phyloP scores from a whole-genome alignment of 2,329 filamentous ascomycete genomes.

The Orbilia brochopaga region DNA sequence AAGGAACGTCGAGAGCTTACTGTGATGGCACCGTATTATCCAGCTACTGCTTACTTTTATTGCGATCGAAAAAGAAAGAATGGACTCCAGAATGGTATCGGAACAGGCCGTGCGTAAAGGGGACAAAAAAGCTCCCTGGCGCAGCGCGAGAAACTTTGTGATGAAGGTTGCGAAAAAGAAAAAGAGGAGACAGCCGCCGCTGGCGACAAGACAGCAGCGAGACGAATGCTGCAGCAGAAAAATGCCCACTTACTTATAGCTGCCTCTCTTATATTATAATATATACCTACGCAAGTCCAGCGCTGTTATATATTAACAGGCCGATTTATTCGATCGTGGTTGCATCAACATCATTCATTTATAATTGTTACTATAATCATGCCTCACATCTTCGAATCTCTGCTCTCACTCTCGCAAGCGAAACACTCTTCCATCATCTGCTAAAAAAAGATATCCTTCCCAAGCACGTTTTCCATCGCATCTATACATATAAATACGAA shows the following conservation, averaged over 20 bases:
- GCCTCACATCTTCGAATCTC: too few species aligned
- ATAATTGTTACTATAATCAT: too few species aligned
- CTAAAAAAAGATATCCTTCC: too few species aligned
- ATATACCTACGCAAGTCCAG: neutral
- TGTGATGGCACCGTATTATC: neutral
- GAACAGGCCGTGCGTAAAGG: neutral
- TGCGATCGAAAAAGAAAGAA: too few species aligned
- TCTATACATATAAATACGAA: neutral
- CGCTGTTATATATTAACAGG: neutral
- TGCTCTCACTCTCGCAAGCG: neutral
- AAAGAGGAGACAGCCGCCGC: neutral
- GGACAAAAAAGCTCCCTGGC: neutral
- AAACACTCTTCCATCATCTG: conserved; percentile 4
- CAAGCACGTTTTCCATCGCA: neutral
- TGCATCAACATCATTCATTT: too few species aligned
- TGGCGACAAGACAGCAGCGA: conserved; percentile 17
- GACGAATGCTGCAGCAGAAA: conserved; percentile 21
- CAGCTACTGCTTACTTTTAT: neutral
- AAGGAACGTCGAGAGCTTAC: neutral
- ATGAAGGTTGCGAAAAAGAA: neutral
- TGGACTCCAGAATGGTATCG: neutral
- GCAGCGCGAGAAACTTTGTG: neutral
- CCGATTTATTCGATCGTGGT: neutral
- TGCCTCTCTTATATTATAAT: neutral
- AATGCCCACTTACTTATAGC: neutral